Base-by-base conservation (phyloP, 1,284 basidiomycete genomes). In the Naganishia liquefaciens region DNA sequence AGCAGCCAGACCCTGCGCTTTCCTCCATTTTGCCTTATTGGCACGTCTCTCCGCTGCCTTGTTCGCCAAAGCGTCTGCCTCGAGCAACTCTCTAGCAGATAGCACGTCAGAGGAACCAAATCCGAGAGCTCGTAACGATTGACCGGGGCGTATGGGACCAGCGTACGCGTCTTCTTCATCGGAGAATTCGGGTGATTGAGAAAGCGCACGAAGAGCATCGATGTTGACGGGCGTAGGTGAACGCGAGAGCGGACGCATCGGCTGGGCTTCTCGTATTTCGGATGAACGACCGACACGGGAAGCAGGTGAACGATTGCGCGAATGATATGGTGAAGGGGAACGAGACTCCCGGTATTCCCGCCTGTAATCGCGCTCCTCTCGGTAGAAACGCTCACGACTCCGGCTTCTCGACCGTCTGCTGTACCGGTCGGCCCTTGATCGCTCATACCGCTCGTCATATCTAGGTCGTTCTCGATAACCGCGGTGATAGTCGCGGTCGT, bases 61-160 rank as follows among this genome's bases (percentile, higher is more conserved):
- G 63, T 84, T 84, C 4, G 82, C 84, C 17, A 84, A 86, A 30
- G 85, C 81, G 68, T 91, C 89, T 77, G 88, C 84, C 5, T 85
- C 88, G 47, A 95, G 80, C 64, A 93, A 83, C 37, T 90, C 88
- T 52, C 85, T 85, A 75, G 93, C 88, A 15, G 89, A 91, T 15
- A 89, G 87, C 42, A 93, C 72, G 6, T 85, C 83, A 23, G 89
- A 91, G 17, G 89, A 88, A 55, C 84, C 81, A 21, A 65, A 60
- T 0, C 57, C 57, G 17, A 92, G 83, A 15, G 87, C 87, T 33
- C 81, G 82, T 10, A 94, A 84, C 19, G 87, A 86, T 68, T 72
- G 69, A 0, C 78, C 70, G 25, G 71, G 74, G 0, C 70, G 70
- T 5, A 69, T 66, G 0, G 67, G 69, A 5, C 64, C 68, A 15